Base-by-base conservation (phyloP, 78 protist species). In the Dictyostelium intermedium region DNA sequence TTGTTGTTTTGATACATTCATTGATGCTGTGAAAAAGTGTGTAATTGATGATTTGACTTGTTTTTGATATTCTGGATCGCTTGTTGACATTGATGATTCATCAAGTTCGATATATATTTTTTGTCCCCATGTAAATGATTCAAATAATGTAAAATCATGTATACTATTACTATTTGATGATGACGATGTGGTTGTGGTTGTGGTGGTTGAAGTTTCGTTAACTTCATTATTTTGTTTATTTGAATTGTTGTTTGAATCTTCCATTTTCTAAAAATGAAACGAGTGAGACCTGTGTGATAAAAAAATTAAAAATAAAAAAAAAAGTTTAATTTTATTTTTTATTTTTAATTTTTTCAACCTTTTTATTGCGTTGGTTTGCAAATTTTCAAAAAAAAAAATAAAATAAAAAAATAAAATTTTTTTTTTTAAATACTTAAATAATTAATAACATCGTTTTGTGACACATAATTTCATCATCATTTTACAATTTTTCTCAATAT, bases 61-160 rank as follows among this genome's bases (percentile, higher is more conserved):
- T 23, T 81, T 63, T 69, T 89, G 94, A 69, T 80, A 89, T 60
- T 89, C 94, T 18, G 60, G 39, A 69, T 80, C 85, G 50, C 47
- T 80, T 16, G 76, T 69, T 34, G 87, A 89, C 37, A 69, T 45
- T 66, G 35, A 3, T 23, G 85, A 61, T 50, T 41, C 39, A 16
- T 89, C 86, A 66, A 89, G 76, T 76, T 80, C 94, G 2, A 45
- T 80, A 30, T 39, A 89, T 45, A 69, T 66, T 74, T 70, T 89
- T 80, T 89, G 94, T 13, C 94, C 94, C 27, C 35, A 53, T 50
- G 78, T 80, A 35, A 89, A 89, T 43, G 79, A 10, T 80, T 89
- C 81, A 70, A 32, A 89, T 35, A 89, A 69, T 69, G 86, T 34
- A 14, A 81, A 32, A 60, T 89, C 87, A 41, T 41, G 60, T 34